phyloP scores from a whole-genome alignment of 2,329 filamentous ascomycete species.

The Cladosporium phlei region DNA sequence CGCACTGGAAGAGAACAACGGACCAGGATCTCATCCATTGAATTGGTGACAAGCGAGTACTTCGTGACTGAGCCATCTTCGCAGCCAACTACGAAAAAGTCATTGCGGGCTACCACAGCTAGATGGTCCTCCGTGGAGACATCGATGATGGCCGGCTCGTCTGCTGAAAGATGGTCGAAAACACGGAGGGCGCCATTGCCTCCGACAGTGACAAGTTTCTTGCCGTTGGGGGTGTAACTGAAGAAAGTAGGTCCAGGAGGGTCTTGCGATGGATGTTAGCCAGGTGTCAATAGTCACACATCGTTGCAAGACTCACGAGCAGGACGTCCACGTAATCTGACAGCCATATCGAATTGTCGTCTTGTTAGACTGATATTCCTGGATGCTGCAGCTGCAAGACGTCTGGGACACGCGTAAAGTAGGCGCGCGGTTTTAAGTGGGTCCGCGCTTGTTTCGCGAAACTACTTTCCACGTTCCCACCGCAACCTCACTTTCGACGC shows the following conservation, averaged over 20 bases:
- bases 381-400: neutral
- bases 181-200: constrained; percentile 90
- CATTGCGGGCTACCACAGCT: constrained; percentile 69
- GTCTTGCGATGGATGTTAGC: constrained; percentile 45
- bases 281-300: neutral
- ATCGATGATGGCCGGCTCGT: constrained; percentile 87
- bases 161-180: constrained; percentile 85
- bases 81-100: constrained; percentile 81
- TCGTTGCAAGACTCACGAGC: constrained; percentile 42
- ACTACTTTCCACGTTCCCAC: constrained; percentile 10
- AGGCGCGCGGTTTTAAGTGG: neutral
- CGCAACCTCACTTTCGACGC: constrained; percentile 8
- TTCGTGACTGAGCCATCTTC: constrained; percentile 96
- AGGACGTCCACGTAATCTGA: constrained; percentile 58
- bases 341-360: constrained; percentile 23
- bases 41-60: constrained; percentile 71
- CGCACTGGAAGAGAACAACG: constrained; percentile 81
- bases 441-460: neutral
- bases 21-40: constrained; percentile 75
- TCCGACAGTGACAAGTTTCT: constrained; percentile 82
- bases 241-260: constrained; percentile 82
- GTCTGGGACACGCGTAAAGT: constrained; percentile 1
- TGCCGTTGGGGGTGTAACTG: constrained; percentile 83
- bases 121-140: constrained; percentile 84
- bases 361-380: neutral